Base-by-base conservation (phyloP, 352 stramenopile genomes). In the Pythium phragmiticola region DNA sequence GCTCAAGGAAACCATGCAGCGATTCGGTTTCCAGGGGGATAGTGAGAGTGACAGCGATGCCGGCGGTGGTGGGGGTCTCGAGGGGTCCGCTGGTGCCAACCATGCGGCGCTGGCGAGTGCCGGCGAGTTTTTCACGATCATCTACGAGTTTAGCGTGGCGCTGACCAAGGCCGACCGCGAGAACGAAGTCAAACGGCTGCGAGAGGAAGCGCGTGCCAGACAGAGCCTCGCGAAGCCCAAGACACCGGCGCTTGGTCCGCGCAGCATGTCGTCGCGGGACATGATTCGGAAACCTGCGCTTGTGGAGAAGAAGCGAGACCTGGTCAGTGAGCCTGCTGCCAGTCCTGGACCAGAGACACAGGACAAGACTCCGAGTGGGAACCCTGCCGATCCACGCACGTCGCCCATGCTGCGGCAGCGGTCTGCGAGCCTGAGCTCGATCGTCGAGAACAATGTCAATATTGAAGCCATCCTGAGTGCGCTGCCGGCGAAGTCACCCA, bases 111-210 rank as follows among this genome's bases (percentile, higher is more conserved):
- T 70, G 11, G 72, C 82, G 47, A 71, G 78, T 3, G 81, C 82
- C 5, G 69, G 75, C 0, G 80, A 87, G 56, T 90, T 92, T 63
- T 90, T 92, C 60, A 78, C 57, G 37, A 82, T 69, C 1, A 80
- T 92, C 48, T 89, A 92, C 60, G 83, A 92, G 42, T 92, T 92
- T 48, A 90, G 76, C n/a, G 76, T 88, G n/a, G 78, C 80, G 13
- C 65, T 92, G 2, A 85, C 61, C 47, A 92, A 90, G 69, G 80
- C 80, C 0, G 83, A 90, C 36, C 83, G 83, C 3, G 83, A 90
- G 60, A 92, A 92, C 36, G 83, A 92, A 48, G 36, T 89, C 43
- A 87, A 87, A 62, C 70, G 83, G 0, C 70, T 92, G 39, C 78
- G 80, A 7, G 81, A 89, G 28, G 83, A 92, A 63, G 78, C 82